Conservation (phyloP, 1,284 basidiomycete species). For the Leccinum colubrinum region DNA sequence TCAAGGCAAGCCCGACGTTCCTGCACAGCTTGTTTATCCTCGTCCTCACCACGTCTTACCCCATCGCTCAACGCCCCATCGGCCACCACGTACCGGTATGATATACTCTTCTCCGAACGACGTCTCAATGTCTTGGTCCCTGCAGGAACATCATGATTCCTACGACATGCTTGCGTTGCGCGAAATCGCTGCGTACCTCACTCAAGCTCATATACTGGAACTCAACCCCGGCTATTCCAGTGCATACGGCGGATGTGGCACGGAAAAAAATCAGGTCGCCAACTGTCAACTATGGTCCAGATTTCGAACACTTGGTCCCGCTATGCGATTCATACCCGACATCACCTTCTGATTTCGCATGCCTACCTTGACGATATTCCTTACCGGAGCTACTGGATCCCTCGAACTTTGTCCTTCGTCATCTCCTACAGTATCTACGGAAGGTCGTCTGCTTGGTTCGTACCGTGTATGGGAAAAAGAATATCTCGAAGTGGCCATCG, state of each 20-base stretch:
- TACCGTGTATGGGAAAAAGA: conserved; percentile 86
- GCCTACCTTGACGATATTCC: conserved; percentile 76
- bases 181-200: conserved; percentile 65
- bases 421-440: conserved; percentile 72
- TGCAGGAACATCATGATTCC: conserved; percentile 67
- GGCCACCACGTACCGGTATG: neutral
- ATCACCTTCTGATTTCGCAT: conserved; percentile 50
- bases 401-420: conserved; percentile 88
- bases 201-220: conserved; percentile 48
- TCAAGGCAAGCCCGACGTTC: conserved; percentile 42
- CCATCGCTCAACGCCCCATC: neutral
- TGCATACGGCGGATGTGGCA: conserved; percentile 11
- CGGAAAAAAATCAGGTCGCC: conserved; percentile 21
- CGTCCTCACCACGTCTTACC: conserved; percentile 17
- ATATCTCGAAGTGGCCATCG: conserved; percentile 76
- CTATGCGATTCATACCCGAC: conserved; percentile 63
- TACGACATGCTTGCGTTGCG: conserved; percentile 56
- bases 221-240: conserved; percentile 18
- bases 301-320: conserved; percentile 67
- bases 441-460: conserved; percentile 94
- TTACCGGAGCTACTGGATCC: conserved; percentile 98
- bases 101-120: conserved; percentile 60
- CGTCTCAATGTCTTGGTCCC: conserved; percentile 61
- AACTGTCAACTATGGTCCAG: conserved; percentile 67
- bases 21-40: conserved; percentile 17